Percentiles rank a stretch among this genome's conserved stretches.
Evolutionary conservation across 805 yeast genomes (phyloP).

Genomic region (Tetrapisispora taiwanensis): DNA sequence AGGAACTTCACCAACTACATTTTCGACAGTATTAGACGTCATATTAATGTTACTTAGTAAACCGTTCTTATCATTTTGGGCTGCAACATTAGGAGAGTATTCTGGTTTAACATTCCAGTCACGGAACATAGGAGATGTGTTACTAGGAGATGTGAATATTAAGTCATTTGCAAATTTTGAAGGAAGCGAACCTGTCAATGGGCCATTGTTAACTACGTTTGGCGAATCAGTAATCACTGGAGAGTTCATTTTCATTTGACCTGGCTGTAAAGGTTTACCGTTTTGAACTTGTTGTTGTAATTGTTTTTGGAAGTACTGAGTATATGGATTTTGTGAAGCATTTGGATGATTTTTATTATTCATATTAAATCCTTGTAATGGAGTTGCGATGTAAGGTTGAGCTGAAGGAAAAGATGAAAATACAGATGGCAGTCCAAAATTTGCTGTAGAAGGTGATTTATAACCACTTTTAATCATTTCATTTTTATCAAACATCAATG

Average conservation of each 20-base stretch:
- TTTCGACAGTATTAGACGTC: slow-evolving; percentile 1
- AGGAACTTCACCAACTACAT: slow-evolving; percentile 3
- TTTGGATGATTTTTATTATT: slow-evolving; percentile 18
- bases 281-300: slow-evolving; percentile 8
- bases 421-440: slow-evolving; percentile 22
- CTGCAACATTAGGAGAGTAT: not conserved
- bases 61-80: not conserved
- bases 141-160: slow-evolving; percentile 26
- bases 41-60: not conserved
- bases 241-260: not conserved
- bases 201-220: slow-evolving; percentile 8
- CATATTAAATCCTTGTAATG: slow-evolving; percentile 15
- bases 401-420: slow-evolving; percentile 24
- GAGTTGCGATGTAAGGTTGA: slow-evolving; percentile 28
- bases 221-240: slow-evolving; percentile 2
- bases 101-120: slow-evolving; percentile 22
- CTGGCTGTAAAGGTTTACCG: not conserved
- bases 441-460: slow-evolving; percentile 2
- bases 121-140: slow-evolving; percentile 25
- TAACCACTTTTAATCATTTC: not conserved
- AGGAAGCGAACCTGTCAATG: slow-evolving; percentile 22
- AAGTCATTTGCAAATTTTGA: slow-evolving; percentile 29
- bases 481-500: slow-evolving; percentile 2
- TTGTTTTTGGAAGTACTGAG: slow-evolving; percentile 10
- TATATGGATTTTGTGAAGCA: slow-evolving; percentile 4